phyloP scores from a whole-genome alignment of 257 asterid genomes.

The Fraxinus cuspidata region DNA sequence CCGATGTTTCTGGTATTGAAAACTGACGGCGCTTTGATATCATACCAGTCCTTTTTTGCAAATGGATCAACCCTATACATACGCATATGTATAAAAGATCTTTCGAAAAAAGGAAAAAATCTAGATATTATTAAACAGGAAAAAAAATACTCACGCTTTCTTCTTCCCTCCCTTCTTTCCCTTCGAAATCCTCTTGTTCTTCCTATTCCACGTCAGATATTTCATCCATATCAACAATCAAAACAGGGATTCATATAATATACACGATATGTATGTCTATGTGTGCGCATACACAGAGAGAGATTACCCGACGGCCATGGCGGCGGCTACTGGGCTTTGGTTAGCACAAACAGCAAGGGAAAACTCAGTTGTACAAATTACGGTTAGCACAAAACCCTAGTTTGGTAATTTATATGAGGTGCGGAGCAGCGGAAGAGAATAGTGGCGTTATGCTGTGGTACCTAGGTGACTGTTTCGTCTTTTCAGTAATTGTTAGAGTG shows the following conservation, averaged over 20 bases:
- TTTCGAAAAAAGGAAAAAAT: background rate
- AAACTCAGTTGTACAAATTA: background rate
- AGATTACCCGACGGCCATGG: conserved; percentile 86
- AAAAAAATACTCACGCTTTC: conserved; percentile 43
- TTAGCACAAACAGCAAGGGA: conserved; percentile 23
- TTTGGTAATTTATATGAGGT: background rate
- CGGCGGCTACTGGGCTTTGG: conserved; percentile 30
- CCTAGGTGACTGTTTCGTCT: background rate
- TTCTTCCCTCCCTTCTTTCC: conserved; percentile 75
- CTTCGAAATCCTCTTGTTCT: conserved; percentile 67
- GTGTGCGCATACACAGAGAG: background rate
- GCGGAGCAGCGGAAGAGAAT: background rate
- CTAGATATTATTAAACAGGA: background rate
- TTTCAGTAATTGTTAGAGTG: background rate
- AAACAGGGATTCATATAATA: background rate
- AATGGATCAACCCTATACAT: conserved; percentile 48
- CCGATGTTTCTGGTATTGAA: conserved; percentile 51
- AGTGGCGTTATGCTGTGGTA: background rate
- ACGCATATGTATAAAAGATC: background rate
- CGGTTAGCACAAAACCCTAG: conserved; percentile 33
- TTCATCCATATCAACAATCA: conserved; percentile 7
- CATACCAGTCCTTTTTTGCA: conserved; percentile 69
- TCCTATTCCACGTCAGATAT: conserved; percentile 34
- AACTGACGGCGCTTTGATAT: conserved; percentile 58
- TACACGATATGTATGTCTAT: background rate